Evolutionary conservation across 148 eudicot species (phyloP).

Genomic region (Tetragonia tetragonoides): DNA sequence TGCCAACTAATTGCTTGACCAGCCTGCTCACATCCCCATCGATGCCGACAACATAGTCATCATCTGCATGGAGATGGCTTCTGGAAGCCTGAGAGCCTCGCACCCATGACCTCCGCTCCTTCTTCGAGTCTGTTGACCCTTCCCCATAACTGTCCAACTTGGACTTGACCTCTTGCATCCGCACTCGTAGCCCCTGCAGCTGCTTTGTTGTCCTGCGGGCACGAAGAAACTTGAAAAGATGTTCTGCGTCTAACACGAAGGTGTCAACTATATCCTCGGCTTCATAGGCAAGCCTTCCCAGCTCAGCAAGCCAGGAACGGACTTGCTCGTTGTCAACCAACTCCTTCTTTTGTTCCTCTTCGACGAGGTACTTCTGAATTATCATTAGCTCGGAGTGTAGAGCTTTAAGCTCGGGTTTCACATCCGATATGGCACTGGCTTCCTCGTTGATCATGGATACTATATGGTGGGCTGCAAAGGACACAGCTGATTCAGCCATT

Average conservation of each 20-base stretch:
- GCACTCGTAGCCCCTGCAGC: neutral
- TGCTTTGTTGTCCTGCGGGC: neutral
- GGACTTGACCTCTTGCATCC: conserved; percentile 7
- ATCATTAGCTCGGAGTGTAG: neutral
- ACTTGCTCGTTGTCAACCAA: neutral
- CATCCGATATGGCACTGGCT: neutral
- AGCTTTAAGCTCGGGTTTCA: conserved; percentile 3
- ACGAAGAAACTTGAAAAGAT: neutral
- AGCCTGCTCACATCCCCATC: conserved; percentile 29
- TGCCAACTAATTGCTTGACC: conserved; percentile 14
- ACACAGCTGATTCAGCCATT: conserved; percentile 19
- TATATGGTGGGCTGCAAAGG: conserved; percentile 6
- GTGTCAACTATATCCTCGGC: conserved; percentile 28
- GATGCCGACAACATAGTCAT: conserved; percentile 34
- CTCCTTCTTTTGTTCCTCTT: conserved; percentile 3
- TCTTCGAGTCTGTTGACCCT: neutral
- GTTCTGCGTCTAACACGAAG: neutral
- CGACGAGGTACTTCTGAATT: neutral
- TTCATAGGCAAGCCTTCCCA: conserved; percentile 14
- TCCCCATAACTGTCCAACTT: neutral
- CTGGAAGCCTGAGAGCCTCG: neutral
- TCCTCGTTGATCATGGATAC: conserved; percentile 8
- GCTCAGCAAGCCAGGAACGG: conserved; percentile 4
- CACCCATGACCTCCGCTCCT: neutral
- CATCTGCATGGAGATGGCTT: conserved; percentile 21